phyloP scores from a whole-genome alignment of 352 stramenopile species.

The Phytopythium helicoides region DNA sequence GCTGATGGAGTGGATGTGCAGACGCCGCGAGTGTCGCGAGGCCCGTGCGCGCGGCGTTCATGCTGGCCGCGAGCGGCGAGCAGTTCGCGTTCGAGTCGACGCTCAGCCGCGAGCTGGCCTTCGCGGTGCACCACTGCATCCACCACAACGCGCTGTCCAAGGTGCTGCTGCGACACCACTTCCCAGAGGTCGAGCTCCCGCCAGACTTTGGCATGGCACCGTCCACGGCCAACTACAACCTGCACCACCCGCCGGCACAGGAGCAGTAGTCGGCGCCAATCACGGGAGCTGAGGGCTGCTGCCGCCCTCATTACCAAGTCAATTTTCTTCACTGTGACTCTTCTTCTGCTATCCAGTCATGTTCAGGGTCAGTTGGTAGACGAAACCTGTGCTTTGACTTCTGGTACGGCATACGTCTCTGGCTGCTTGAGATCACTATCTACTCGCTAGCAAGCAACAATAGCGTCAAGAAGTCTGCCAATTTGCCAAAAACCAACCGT shows the following conservation, averaged over 20 bases:
- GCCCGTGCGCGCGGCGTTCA: conserved; percentile 60
- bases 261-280: neutral
- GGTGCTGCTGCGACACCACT: conserved; percentile 67
- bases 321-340: too few relatives aligned
- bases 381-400: too few relatives aligned
- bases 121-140: conserved; percentile 84
- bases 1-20: conserved; percentile 3
- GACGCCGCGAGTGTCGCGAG: conserved; percentile 15
- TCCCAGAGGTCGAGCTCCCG: conserved; percentile 43
- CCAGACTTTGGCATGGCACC: conserved; percentile 69
- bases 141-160: conserved; percentile 85
- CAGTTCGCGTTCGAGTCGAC: conserved; percentile 74
- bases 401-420: too few relatives aligned
- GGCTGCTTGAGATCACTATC: too few relatives aligned
- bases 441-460: too few relatives aligned
- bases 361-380: too few relatives aligned
- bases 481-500: too few relatives aligned
- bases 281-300: too few relatives aligned
- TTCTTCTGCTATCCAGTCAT: too few relatives aligned
- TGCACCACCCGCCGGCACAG: conserved; percentile 9
- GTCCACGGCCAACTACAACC: conserved; percentile 63
- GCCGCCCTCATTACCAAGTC: too few relatives aligned
- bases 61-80: conserved; percentile 68
- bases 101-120: conserved; percentile 73
- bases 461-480: too few relatives aligned